Base-by-base conservation (phyloP, 306 rosid genomes). In the Corylus heterophylla region DNA sequence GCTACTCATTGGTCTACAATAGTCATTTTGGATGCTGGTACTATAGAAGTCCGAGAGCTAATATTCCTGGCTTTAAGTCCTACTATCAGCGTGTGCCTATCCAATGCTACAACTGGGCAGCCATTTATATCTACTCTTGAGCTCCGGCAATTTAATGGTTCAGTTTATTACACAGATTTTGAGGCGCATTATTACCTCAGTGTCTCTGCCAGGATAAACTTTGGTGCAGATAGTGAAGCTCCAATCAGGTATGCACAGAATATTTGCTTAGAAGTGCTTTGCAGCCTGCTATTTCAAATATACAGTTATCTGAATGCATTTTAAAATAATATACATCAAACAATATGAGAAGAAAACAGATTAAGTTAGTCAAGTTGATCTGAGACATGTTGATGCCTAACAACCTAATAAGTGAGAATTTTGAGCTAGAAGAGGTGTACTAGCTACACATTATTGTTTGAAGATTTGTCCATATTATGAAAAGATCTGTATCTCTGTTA, bases 41-140 rank as follows among this genome's bases (percentile, higher is more conserved):
- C 87, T 39, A 82, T 90, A 25, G 92, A 89, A 84, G 77, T 47
- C 71, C 84, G 81, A 55, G 99, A 95, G 87, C 92, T 95, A 42
- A 95, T 95, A 80, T 95, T 95, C 82, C 80, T 90, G 87, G 98
- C 99, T 77, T 69, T 85, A 71, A 87, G 86, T 93, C 82, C 97
- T 70, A 85, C 96, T 8, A 85, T 90, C 52, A 89, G 97, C 80
- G 88, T 95, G 47, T 95, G 99, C 74, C 85, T 95, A 78, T 95
- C 99, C 80, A 95, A 95, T 90, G 99, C 99, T 64, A 95, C 99
- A 31, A 95, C 99, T 7, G 99, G 99, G 74, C 84, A 88, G 56
- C 99, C 98, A 50, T 93, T 95, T 86, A 93, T 95, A 81, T 95
- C 99, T 14, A 91, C 99, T 0, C 97, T 95, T 73, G 99, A 93